Conservation (phyloP, 2,329 filamentous ascomycete species). For the Thielaviopsis punctulata region DNA sequence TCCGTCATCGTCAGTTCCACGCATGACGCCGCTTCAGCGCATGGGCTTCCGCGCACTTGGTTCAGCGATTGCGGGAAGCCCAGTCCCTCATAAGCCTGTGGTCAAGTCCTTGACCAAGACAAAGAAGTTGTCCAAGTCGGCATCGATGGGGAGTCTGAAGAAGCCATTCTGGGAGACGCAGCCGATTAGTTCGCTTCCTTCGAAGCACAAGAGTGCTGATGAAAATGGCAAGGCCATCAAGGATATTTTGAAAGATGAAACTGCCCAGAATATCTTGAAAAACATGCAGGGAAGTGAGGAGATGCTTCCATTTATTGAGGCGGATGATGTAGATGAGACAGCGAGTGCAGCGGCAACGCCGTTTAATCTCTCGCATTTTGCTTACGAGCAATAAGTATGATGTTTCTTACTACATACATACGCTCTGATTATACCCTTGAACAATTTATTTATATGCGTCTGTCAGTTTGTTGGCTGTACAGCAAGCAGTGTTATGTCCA, state of each 20-base stretch:
- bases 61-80: background rate
- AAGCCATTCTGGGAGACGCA: slow-evolving; percentile 8
- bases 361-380: slow-evolving; percentile 8
- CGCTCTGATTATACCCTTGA: background rate
- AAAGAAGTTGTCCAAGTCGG: background rate
- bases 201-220: slow-evolving; percentile 27
- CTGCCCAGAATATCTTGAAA: background rate
- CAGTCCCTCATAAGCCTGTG: background rate
- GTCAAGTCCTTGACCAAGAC: background rate
- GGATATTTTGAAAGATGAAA: no score
- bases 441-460: background rate
- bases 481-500: no score
- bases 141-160: slow-evolving; percentile 5
- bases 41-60: slow-evolving; percentile 30
- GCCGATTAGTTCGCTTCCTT: slow-evolving; percentile 1
- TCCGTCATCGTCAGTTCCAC: slow-evolving; percentile 21
- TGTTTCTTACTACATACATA: background rate
- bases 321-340: slow-evolving; percentile 21
- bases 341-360: background rate
- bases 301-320: slow-evolving; percentile 34
- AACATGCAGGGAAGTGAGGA: slow-evolving; percentile 34
- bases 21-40: slow-evolving; percentile 35
- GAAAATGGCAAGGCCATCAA: slow-evolving; percentile 21
- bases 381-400: background rate
- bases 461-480: no score